These are phyloP conservation scores for Monosporascus sp. DNA, from an alignment of 2,329 filamentous ascomycete species.

Conservation along the genomic window DNA sequence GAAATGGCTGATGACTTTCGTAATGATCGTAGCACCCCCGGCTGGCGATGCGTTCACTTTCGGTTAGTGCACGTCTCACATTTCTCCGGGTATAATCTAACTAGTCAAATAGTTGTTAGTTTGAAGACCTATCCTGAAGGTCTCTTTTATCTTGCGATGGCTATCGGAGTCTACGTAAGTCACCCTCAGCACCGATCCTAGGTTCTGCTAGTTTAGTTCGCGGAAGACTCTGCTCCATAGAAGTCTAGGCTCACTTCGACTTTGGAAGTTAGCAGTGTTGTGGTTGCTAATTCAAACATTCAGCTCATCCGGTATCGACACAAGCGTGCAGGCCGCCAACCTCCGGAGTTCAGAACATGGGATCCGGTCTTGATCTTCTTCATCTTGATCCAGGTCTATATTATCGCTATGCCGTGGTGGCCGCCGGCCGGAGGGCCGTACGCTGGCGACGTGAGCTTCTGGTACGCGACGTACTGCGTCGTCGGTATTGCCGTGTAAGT, in stretches of 20 bases:
- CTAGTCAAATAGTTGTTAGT: conserved; percentile 45
- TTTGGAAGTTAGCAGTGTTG: too few relatives aligned
- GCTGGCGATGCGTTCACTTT: conserved; percentile 63
- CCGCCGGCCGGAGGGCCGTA: conserved; percentile 56
- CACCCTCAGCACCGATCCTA: neutral
- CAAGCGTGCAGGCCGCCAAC: conserved; percentile 41
- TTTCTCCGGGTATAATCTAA: neutral
- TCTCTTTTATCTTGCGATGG: conserved; percentile 54
- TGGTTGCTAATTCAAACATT: neutral
- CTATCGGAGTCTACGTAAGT: conserved; percentile 48
- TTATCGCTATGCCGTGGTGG: conserved; percentile 68
- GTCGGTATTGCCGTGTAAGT: conserved; percentile 61
- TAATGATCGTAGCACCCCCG: conserved; percentile 58
- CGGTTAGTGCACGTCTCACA: conserved; percentile 26
- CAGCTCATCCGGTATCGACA: conserved; percentile 46
- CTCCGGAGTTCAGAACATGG: conserved; percentile 55
- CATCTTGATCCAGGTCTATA: conserved; percentile 53
- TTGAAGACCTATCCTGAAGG: conserved; percentile 53
- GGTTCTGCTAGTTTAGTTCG: too few relatives aligned
- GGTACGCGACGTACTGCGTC: conserved; percentile 66
- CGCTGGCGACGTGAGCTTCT: conserved; percentile 66
- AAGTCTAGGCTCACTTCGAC: too few relatives aligned
- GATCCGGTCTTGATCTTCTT: conserved; percentile 53
- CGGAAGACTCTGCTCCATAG: too few relatives aligned
- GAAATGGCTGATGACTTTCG: conserved; percentile 50